These are phyloP conservation scores for Colletotrichum abscissum DNA, from an alignment of 2,329 filamentous ascomycete species.

Conservation along the genomic window DNA sequence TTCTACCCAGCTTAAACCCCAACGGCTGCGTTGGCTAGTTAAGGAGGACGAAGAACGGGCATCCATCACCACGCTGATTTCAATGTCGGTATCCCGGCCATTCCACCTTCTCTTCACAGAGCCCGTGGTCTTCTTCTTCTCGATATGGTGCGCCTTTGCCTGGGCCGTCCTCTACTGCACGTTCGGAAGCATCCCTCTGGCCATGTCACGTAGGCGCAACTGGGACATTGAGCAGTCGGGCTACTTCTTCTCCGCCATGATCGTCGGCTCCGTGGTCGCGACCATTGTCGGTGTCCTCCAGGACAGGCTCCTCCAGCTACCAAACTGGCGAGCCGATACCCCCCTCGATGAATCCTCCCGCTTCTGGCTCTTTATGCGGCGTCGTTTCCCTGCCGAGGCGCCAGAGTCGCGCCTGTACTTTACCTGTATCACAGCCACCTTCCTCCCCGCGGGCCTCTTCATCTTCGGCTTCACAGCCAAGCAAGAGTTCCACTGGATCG, in stretches of 20 bases:
- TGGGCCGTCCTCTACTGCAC: conserved; percentile 92
- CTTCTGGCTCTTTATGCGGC: conserved; percentile 59
- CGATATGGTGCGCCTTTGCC: conserved; percentile 87
- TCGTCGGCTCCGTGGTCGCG: conserved; percentile 72
- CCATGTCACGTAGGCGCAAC: conserved; percentile 75
- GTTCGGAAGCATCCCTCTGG: conserved; percentile 82
- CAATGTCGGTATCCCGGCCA: conserved; percentile 79
- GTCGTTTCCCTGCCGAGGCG: conserved; percentile 59
- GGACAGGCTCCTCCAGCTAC: conserved; percentile 70
- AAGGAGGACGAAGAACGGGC: conserved; percentile 81
- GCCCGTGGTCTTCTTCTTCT: conserved; percentile 86
- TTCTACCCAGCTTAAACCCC: conserved; percentile 4
- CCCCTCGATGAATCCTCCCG: conserved; percentile 44
- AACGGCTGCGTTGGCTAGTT: conserved; percentile 82
- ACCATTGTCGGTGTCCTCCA: conserved; percentile 78
- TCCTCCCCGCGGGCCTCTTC: conserved; percentile 85
- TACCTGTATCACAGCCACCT: conserved; percentile 77
- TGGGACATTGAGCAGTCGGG: conserved; percentile 75
- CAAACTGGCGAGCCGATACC: conserved; percentile 47
- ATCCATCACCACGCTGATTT: conserved; percentile 76
- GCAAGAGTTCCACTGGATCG: conserved; percentile 75
- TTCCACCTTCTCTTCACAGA: conserved; percentile 83
- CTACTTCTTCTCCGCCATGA: conserved; percentile 73
- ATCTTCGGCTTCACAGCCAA: conserved; percentile 81
- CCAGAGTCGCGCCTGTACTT: conserved; percentile 89